Evolutionary conservation across 768 basidiomycete species (phyloP).

Genomic region (Krasilnikovozyma curviuscula): DNA sequence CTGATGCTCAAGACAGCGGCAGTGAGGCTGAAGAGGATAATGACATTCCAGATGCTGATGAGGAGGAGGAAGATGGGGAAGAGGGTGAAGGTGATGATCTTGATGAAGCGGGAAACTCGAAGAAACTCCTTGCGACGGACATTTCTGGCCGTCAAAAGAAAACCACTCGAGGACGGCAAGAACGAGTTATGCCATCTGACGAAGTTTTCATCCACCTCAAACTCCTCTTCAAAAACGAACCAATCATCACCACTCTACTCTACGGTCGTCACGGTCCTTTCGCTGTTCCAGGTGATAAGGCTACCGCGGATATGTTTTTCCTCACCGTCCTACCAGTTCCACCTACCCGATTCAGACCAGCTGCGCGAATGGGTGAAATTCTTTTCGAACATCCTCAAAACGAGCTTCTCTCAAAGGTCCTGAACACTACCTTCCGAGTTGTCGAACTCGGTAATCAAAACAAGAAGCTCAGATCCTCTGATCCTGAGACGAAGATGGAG

Average conservation of each 20-base stretch:
- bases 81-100: constrained; percentile 33
- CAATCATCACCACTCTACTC: constrained; percentile 60
- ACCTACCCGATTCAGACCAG: constrained; percentile 89
- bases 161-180: constrained; percentile 27
- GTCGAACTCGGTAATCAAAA: constrained; percentile 31
- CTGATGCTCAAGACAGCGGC: constrained; percentile 18
- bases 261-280: constrained; percentile 86
- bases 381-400: constrained; percentile 95
- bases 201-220: constrained; percentile 90
- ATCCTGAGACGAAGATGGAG: constrained; percentile 38
- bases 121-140: constrained; percentile 21
- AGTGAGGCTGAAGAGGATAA: constrained; percentile 22
- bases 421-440: constrained; percentile 53
- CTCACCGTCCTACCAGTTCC: constrained; percentile 76
- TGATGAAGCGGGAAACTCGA: constrained; percentile 29
- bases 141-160: constrained; percentile 31
- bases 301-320: constrained; percentile 86
- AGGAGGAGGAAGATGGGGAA: constrained; percentile 30
- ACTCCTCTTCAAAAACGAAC: constrained; percentile 64
- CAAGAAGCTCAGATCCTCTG: constrained; percentile 26
- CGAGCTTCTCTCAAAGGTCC: constrained; percentile 58
- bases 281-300: constrained; percentile 23
- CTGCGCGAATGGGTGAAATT: constrained; percentile 72
- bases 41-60: constrained; percentile 19
- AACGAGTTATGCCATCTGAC: constrained; percentile 72